phyloP scores from a whole-genome alignment of 495 filamentous ascomycete genomes.

The Paragyromitra xinjiangensis region DNA sequence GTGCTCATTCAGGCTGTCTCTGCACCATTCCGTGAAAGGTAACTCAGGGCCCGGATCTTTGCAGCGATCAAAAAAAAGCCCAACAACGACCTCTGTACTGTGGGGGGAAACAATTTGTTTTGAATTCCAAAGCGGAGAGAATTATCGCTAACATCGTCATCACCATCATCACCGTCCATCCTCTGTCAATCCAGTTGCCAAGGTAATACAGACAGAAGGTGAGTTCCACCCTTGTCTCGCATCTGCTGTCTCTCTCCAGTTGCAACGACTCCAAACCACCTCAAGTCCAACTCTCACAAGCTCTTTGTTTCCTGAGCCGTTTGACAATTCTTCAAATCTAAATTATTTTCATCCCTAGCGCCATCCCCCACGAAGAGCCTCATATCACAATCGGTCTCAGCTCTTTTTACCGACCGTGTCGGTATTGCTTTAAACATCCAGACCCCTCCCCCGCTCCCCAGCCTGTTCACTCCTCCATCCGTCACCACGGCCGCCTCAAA shows the following conservation, averaged over 20 bases:
- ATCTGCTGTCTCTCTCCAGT: neutral
- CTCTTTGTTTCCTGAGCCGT: constrained; percentile 16
- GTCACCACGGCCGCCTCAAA: constrained; percentile 52
- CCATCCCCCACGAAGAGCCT: constrained; percentile 7
- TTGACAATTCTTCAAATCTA: constrained; percentile 21
- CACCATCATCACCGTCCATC: neutral
- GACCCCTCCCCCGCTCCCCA: constrained; percentile 30
- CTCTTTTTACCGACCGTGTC: constrained; percentile 1
- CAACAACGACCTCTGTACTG: neutral
- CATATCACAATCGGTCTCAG: neutral
- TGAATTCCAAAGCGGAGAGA: neutral
- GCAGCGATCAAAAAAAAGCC: constrained; percentile 7
- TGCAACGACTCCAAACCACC: neutral
- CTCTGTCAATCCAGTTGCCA: constrained; percentile 20
- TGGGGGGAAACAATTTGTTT: constrained; percentile 9
- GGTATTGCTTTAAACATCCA: constrained; percentile 2
- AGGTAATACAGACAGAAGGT: constrained; percentile 33
- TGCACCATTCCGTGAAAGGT: constrained; percentile 29
- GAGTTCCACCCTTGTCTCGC: constrained; percentile 26
- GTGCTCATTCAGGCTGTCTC: constrained; percentile 10
- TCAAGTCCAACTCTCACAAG: neutral
- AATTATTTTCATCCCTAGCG: constrained; percentile 17
- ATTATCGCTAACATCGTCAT: neutral
- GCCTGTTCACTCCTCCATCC: constrained; percentile 32
- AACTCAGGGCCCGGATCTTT: constrained; percentile 31